Evolutionary conservation across 352 stramenopile species (phyloP).

Genomic region (Phytophthora chlamydospora): DNA sequence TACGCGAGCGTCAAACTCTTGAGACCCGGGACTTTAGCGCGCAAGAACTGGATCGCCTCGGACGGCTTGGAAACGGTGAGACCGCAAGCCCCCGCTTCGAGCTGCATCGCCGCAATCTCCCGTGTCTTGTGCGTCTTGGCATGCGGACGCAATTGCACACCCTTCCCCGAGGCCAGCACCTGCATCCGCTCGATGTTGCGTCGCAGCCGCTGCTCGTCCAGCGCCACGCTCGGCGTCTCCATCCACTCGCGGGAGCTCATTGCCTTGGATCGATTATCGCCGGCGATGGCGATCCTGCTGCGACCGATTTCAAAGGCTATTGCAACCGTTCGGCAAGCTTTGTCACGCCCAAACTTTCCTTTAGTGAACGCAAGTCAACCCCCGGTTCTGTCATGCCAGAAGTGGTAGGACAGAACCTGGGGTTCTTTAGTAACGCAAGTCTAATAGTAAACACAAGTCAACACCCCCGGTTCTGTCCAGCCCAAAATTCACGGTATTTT

Average conservation of each 20-base stretch:
- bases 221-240: conserved; percentile 63
- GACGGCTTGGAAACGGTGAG: conserved; percentile 75
- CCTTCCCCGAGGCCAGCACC: conserved; percentile 43
- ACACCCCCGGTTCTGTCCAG: no score
- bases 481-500: no score
- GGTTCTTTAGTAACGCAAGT: no score
- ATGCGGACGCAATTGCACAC: conserved; percentile 69
- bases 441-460: no score
- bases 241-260: conserved; percentile 34
- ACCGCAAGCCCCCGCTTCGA: conserved; percentile 56
- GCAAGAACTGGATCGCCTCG: conserved; percentile 72
- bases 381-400: no score
- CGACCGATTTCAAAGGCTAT: no score
- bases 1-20: conserved; percentile 70
- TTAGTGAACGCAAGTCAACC: no score
- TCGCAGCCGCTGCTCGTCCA: conserved; percentile 63
- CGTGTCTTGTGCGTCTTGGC: conserved; percentile 83
- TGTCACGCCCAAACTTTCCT: no score
- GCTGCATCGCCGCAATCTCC: conserved; percentile 64
- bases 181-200: conserved; percentile 79
- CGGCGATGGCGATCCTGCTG: no score
- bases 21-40: conserved; percentile 46
- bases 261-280: background rate
- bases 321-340: no score
- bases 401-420: no score